These are phyloP conservation scores for Auriscalpium microsporum DNA, from an alignment of 768 basidiomycete species.

Conservation along the genomic window DNA sequence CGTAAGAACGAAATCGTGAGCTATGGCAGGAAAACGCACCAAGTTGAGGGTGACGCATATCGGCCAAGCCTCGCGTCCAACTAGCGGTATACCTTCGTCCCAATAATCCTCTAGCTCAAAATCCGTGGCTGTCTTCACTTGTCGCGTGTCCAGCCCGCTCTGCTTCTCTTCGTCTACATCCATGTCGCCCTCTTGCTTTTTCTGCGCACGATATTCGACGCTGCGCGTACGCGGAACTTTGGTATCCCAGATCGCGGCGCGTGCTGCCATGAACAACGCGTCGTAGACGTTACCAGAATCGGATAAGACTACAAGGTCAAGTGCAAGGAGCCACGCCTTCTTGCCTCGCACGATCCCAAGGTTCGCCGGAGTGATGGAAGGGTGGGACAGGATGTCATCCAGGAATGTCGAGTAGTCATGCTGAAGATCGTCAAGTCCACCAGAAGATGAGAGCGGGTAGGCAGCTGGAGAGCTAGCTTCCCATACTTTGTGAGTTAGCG, in stretches of 20 bases:
- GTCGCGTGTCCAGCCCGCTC: slow-evolving; percentile 53
- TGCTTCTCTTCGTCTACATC: slow-evolving; percentile 40
- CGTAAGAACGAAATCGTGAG: neutral
- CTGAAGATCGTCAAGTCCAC: slow-evolving; percentile 67
- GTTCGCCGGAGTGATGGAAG: slow-evolving; percentile 57
- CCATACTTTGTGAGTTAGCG: slow-evolving; percentile 17
- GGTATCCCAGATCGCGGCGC: slow-evolving; percentile 75
- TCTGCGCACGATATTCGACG: slow-evolving; percentile 56
- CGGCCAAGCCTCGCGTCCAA: slow-evolving; percentile 61
- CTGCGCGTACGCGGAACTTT: slow-evolving; percentile 66
- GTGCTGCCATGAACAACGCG: slow-evolving; percentile 69
- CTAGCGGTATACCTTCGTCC: slow-evolving; percentile 71
- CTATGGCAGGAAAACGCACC: slow-evolving; percentile 30
- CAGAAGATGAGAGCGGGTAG: slow-evolving; percentile 58
- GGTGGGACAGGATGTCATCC: slow-evolving; percentile 56
- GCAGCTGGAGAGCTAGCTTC: slow-evolving; percentile 70
- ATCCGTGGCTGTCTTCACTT: slow-evolving; percentile 48
- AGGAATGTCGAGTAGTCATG: slow-evolving; percentile 61
- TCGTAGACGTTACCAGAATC: slow-evolving; percentile 74
- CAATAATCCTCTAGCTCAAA: slow-evolving; percentile 85
- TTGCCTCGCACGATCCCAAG: slow-evolving; percentile 39
- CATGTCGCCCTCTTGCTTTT: slow-evolving; percentile 32
- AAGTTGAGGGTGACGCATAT: slow-evolving; percentile 72
- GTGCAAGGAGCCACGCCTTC: slow-evolving; percentile 68
- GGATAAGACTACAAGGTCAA: slow-evolving; percentile 67